Evolutionary conservation across 345 rosid species (phyloP).

Genomic region (Salix viminalis): DNA sequence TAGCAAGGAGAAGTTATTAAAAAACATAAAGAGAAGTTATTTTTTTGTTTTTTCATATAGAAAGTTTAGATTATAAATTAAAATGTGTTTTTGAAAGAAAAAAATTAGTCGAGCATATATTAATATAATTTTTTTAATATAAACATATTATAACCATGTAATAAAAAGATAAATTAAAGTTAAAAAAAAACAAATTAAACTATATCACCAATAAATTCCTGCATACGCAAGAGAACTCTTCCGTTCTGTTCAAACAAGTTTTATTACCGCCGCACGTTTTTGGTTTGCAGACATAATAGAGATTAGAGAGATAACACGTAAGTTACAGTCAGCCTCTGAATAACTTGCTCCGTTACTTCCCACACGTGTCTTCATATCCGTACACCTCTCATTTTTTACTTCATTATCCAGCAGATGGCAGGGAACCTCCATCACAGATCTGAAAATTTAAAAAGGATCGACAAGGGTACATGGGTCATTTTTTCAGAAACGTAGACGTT

Average conservation of each 20-base stretch:
- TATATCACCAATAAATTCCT: too few species aligned
- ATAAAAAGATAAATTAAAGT: too few species aligned
- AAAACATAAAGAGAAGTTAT: too few species aligned
- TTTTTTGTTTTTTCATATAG: too few species aligned
- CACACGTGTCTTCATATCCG: slow-evolving; percentile 10
- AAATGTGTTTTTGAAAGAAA: too few species aligned
- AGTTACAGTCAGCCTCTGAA: neutral
- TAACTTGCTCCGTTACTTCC: neutral
- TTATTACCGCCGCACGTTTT: neutral
- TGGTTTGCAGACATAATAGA: neutral
- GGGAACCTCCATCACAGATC: neutral
- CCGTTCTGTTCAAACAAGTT: neutral
- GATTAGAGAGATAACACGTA: neutral
- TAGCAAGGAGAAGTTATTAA: too few species aligned
- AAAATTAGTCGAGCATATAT: too few species aligned
- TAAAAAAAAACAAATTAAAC: too few species aligned
- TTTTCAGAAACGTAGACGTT: neutral
- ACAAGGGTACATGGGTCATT: slow-evolving; percentile 14
- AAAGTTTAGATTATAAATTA: too few species aligned
- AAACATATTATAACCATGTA: too few species aligned
- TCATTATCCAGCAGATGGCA: neutral
- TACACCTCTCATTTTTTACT: neutral
- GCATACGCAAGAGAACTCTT: neutral
- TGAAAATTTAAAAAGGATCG: neutral
- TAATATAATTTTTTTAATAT: too few species aligned